These are phyloP conservation scores for Penicillium cosmopolitanum DNA, from an alignment of 495 filamentous ascomycete genomes.

Conservation along the genomic window DNA sequence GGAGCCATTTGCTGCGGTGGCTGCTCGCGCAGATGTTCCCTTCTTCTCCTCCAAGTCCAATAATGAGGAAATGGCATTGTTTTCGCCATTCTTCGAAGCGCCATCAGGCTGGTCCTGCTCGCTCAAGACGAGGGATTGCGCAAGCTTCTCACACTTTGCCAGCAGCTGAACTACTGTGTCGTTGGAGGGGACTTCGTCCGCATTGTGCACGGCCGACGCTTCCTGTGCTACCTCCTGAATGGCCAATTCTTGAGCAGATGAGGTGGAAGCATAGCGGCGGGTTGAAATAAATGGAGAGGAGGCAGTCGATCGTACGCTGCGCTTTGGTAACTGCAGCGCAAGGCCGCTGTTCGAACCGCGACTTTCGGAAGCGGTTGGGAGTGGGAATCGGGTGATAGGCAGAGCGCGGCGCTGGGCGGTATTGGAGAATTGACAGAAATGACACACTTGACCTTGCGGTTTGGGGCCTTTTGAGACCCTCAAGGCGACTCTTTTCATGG, in stretches of 20 bases:
- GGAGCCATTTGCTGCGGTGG: conserved; percentile 12
- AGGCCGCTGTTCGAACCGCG: conserved; percentile 11
- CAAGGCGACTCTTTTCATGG: conserved; percentile 42
- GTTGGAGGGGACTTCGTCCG: conserved; percentile 43
- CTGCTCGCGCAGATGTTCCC: conserved; percentile 9
- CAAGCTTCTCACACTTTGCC: conserved; percentile 47
- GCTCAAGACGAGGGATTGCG: conserved; percentile 36
- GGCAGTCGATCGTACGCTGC: conserved; percentile 6
- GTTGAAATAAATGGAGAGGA: background rate
- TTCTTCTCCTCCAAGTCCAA: conserved; percentile 55
- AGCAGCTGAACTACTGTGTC: conserved; percentile 44
- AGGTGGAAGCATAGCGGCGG: conserved; percentile 20
- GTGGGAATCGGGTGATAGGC: conserved; percentile 25
- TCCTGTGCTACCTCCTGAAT: conserved; percentile 35
- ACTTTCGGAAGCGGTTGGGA: conserved; percentile 13
- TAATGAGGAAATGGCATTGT: conserved; percentile 52
- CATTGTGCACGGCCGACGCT: conserved; percentile 32
- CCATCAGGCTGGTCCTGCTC: conserved; percentile 30
- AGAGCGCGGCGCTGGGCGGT: conserved; percentile 23
- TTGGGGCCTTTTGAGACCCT: conserved; percentile 30
- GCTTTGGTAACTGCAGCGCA: conserved; percentile 25
- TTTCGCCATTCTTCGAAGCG: conserved; percentile 24
- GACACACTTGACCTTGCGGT: conserved; percentile 36
- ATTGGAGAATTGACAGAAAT: conserved; percentile 43
- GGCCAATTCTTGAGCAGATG: conserved; percentile 19